Percentiles rank a stretch among this genome's conserved stretches.
phyloP scores from a whole-genome alignment of 345 rosid species.

The Citrus trifoliata region DNA sequence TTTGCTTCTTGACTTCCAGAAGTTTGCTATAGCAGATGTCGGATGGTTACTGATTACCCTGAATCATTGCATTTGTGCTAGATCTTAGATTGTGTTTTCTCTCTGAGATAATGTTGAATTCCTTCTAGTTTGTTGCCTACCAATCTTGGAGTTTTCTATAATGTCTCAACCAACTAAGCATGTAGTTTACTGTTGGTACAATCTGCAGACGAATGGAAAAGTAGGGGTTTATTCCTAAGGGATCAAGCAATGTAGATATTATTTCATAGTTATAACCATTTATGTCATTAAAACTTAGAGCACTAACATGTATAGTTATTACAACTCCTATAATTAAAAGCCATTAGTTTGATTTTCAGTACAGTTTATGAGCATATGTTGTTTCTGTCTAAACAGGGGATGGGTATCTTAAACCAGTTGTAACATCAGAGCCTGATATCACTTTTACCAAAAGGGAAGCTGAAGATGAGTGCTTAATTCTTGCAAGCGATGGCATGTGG shows the following conservation, averaged over 20 bases:
- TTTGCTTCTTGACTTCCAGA: background rate
- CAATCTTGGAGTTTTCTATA: background rate
- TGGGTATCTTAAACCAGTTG: slow-evolving; percentile 59
- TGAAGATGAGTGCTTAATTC: slow-evolving; percentile 63
- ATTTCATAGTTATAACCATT: background rate
- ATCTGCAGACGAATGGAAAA: background rate
- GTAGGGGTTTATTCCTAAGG: background rate
- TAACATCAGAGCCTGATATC: slow-evolving; percentile 63
- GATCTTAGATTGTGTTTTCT: background rate
- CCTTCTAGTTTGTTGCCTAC: background rate
- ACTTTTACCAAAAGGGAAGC: slow-evolving; percentile 45
- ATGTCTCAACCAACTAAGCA: background rate
- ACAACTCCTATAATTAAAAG: background rate
- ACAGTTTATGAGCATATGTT: background rate
- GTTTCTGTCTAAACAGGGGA: slow-evolving; percentile 45
- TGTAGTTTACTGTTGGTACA: background rate
- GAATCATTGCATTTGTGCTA: background rate
- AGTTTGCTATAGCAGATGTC: background rate
- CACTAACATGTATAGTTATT: background rate
- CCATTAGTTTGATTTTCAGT: background rate
- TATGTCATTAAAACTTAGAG: background rate
- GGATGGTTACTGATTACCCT: background rate
- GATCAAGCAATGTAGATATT: background rate
- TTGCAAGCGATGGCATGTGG: slow-evolving; percentile 85
- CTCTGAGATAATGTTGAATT: background rate